A percentile compares a stretch with the other conserved stretches of the same genome.
Conservation (phyloP, 805 yeast species). For the fission yeast (Schizosaccharomyces pombe) region DNA sequence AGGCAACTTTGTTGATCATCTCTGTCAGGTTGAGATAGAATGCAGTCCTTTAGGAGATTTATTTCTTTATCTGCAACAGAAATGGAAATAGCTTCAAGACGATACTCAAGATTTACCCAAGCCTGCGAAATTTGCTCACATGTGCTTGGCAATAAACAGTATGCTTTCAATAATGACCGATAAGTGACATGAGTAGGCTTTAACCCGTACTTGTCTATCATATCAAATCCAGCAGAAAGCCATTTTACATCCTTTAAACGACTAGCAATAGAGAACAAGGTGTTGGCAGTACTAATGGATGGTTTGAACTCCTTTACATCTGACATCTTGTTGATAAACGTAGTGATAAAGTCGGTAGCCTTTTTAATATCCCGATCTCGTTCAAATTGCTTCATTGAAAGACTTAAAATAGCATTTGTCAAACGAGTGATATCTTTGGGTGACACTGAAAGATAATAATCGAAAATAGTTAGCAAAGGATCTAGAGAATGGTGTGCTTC, state of each 20-base stretch:
- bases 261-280: neutral
- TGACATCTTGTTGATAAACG: neutral
- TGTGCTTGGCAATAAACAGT: neutral
- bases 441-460: neutral
- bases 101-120: neutral
- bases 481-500: neutral
- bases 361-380: neutral
- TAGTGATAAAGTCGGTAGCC: neutral
- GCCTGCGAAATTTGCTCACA: neutral
- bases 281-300: neutral
- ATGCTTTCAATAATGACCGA: neutral
- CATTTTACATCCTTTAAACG: neutral
- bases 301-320: neutral
- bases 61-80: neutral
- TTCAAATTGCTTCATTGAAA: neutral
- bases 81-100: neutral
- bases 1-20: neutral
- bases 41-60: neutral
- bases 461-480: neutral
- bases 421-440: neutral
- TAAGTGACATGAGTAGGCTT: neutral
- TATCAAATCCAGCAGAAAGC: neutral
- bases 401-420: neutral
- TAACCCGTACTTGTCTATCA: neutral
- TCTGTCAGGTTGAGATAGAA: neutral